These are phyloP conservation scores for Acer negundo DNA, from an alignment of 345 rosid genomes.

Conservation along the genomic window DNA sequence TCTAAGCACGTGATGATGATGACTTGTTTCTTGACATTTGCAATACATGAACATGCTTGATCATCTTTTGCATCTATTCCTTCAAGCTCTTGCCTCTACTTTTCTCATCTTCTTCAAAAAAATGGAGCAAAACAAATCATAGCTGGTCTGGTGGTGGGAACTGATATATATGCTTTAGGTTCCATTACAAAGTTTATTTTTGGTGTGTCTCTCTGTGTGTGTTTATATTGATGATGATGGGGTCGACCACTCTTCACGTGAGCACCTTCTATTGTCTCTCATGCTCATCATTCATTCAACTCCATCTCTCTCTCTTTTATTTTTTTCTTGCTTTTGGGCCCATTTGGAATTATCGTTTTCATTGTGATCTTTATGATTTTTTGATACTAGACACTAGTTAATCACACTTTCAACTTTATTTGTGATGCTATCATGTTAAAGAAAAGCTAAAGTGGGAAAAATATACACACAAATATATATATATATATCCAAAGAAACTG, in stretches of 20 bases:
- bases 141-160: not conserved
- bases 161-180: not conserved
- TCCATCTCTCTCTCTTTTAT: not conserved
- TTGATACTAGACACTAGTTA: conserved; percentile 4
- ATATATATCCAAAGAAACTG: conserved; percentile 12
- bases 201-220: not conserved
- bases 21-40: conserved; percentile 21
- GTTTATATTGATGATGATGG: conserved; percentile 9
- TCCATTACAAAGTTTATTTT: not conserved
- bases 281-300: conserved; percentile 23
- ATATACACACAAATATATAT: no score
- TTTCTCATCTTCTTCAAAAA: conserved; percentile 1
- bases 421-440: conserved; percentile 16
- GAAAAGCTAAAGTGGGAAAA: conserved; percentile 6
- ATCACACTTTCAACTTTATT: conserved; percentile 31
- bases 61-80: conserved; percentile 9
- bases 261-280: conserved; percentile 51
- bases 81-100: conserved; percentile 9
- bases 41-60: not conserved
- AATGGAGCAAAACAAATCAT: conserved; percentile 17
- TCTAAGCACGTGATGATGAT: conserved; percentile 27
- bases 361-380: not conserved
- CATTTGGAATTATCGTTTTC: not conserved
- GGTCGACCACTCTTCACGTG: conserved; percentile 51
- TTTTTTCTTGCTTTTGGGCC: not conserved